Percentiles rank a stretch among this genome's conserved stretches.
Evolutionary conservation across 257 asterid species (phyloP).

Genomic region (Asclepias syriaca): DNA sequence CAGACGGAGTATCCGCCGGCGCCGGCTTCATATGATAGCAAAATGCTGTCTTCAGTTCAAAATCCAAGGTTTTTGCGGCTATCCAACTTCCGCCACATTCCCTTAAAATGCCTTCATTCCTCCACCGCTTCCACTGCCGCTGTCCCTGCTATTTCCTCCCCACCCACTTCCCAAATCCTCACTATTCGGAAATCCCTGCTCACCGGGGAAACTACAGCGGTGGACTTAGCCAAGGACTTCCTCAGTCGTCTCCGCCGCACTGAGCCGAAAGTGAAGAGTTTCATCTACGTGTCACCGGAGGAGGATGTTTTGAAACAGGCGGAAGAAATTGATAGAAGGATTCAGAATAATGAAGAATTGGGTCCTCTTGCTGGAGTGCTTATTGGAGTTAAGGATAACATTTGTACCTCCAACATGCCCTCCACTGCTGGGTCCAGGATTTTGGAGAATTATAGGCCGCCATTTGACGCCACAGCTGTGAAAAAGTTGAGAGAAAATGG

Average conservation of each 20-base stretch:
- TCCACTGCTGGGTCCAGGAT: constrained; percentile 89
- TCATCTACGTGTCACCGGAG: constrained; percentile 61
- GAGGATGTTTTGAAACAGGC: constrained; percentile 62
- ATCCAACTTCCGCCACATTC: constrained; percentile 17
- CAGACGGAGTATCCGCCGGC: not conserved
- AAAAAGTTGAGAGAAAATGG: constrained; percentile 73
- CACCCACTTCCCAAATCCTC: constrained; percentile 62
- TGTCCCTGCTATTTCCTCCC: constrained; percentile 21
- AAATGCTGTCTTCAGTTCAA: constrained; percentile 60
- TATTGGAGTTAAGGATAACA: constrained; percentile 86
- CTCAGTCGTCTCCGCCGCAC: constrained; percentile 65
- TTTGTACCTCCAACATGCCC: constrained; percentile 82
- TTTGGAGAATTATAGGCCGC: constrained; percentile 73
- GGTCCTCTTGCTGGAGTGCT: constrained; percentile 87
- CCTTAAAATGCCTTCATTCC: constrained; percentile 43
- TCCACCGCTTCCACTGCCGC: constrained; percentile 22
- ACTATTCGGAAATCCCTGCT: constrained; percentile 69
- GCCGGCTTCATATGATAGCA: not conserved
- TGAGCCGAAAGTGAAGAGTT: constrained; percentile 77
- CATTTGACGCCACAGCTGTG: constrained; percentile 88
- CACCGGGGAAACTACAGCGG: constrained; percentile 65
- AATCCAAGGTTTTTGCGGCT: constrained; percentile 63
- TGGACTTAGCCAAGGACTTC: constrained; percentile 59
- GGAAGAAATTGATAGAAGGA: constrained; percentile 56
- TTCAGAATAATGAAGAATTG: constrained; percentile 48